Evolutionary conservation across 2,329 filamentous ascomycete species (phyloP).

Genomic region (Xylariaceae sp.): DNA sequence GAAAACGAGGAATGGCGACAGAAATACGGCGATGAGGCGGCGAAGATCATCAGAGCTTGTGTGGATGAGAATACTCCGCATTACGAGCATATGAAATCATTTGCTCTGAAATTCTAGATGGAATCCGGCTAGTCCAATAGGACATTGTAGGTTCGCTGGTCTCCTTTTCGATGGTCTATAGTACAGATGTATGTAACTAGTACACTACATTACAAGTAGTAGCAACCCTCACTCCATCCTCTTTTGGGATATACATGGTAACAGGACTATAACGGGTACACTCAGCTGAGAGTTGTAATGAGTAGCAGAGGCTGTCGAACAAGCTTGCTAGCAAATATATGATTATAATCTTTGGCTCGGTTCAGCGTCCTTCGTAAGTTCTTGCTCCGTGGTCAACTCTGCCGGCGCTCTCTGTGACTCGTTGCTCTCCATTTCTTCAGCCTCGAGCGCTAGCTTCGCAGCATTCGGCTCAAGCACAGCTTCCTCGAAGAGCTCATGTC

Average conservation of each 20-base stretch:
- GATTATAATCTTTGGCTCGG: slow-evolving; percentile 12
- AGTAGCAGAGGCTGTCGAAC: not conserved
- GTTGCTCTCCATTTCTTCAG: not conserved
- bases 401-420: slow-evolving; percentile 12
- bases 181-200: slow-evolving; percentile 28
- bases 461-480: slow-evolving; percentile 14
- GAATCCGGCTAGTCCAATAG: not conserved
- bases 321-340: slow-evolving; percentile 8
- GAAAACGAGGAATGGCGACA: slow-evolving; percentile 75
- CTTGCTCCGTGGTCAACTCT: slow-evolving; percentile 20
- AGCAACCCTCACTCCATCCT: slow-evolving; percentile 11
- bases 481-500: slow-evolving; percentile 53
- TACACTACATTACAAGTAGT: slow-evolving; percentile 38
- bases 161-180: slow-evolving; percentile 16
- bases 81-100: slow-evolving; percentile 84
- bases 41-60: slow-evolving; percentile 71
- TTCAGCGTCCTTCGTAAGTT: slow-evolving; percentile 19
- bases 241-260: slow-evolving; percentile 22
- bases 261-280: slow-evolving; percentile 21
- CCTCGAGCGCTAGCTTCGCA: not conserved
- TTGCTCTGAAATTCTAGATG: slow-evolving; percentile 67
- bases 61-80: slow-evolving; percentile 75
- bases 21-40: slow-evolving; percentile 76
- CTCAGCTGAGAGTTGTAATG: slow-evolving; percentile 20
- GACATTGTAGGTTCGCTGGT: slow-evolving; percentile 3